Evolutionary conservation across 768 basidiomycete genomes (phyloP).

Genomic region (Pleurotus citrinopileatus): DNA sequence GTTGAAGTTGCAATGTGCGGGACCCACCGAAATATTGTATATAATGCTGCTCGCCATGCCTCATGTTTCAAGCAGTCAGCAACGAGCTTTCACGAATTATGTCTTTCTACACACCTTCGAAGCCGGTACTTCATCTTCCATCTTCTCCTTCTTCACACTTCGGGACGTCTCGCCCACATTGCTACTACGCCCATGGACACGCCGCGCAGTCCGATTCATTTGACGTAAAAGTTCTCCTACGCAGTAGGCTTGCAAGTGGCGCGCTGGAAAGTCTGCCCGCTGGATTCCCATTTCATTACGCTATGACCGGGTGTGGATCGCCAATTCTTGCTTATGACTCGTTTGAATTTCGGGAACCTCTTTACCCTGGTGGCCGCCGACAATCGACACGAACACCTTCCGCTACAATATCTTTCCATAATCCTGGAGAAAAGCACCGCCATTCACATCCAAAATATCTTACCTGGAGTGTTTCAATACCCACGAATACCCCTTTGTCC

Average conservation of each 20-base stretch:
- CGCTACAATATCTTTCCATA: conserved; percentile 27
- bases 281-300: conserved; percentile 35
- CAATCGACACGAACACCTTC: conserved; percentile 17
- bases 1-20: conserved; percentile 1
- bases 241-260: conserved; percentile 27
- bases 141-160: conserved; percentile 1
- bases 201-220: conserved; percentile 13
- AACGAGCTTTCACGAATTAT: conserved; percentile 3
- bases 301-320: conserved; percentile 19
- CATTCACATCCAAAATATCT: conserved; percentile 17
- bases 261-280: conserved; percentile 27
- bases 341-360: conserved; percentile 34
- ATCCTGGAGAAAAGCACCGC: conserved; percentile 15
- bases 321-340: conserved; percentile 25
- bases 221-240: conserved; percentile 24
- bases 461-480: conserved; percentile 29
- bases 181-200: not conserved
- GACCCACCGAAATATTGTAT: conserved; percentile 8
- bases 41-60: not conserved
- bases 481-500: conserved; percentile 15
- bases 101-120: conserved; percentile 6
- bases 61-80: conserved; percentile 9
- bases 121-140: conserved; percentile 8
- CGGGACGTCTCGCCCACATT: conserved; percentile 2
- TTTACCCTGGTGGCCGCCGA: conserved; percentile 15